phyloP scores from a whole-genome alignment of 179 eudicot species.

The Spinacia oleracea region DNA sequence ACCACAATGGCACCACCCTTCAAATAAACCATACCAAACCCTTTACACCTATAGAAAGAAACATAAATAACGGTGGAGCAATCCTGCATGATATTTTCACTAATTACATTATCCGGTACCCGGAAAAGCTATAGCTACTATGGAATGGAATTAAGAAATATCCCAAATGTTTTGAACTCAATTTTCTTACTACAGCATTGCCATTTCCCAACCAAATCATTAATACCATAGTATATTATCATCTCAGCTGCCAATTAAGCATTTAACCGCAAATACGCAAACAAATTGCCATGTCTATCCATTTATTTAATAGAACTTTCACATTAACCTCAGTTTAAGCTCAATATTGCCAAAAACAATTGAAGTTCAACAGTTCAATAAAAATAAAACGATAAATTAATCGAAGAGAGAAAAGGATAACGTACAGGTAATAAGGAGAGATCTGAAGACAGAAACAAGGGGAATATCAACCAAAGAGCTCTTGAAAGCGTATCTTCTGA shows the following conservation, averaged over 20 bases:
- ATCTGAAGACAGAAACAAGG: slow-evolving; percentile 77
- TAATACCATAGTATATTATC: not conserved
- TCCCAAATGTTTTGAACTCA: too few species aligned
- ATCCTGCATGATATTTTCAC: not conserved
- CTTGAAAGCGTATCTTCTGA: slow-evolving; percentile 63
- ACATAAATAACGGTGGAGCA: not conserved
- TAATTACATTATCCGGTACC: not conserved
- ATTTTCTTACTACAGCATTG: too few species aligned
- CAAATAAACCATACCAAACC: not conserved
- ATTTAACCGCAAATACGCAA: not conserved
- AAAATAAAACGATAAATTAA: not conserved
- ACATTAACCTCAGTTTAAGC: not conserved
- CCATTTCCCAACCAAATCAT: too few species aligned
- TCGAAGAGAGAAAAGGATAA: not conserved
- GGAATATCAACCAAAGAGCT: slow-evolving; percentile 83
- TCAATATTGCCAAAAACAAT: not conserved
- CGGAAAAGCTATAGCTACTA: not conserved
- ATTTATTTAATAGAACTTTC: not conserved
- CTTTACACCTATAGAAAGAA: not conserved
- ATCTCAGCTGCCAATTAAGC: not conserved
- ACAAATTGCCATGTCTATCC: not conserved
- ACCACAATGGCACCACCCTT: not conserved
- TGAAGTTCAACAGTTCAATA: not conserved
- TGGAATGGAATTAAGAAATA: not conserved
- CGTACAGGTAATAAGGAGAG: slow-evolving; percentile 75